phyloP scores from a whole-genome alignment of 768 basidiomycete genomes.

The Mycena vulgaris region DNA sequence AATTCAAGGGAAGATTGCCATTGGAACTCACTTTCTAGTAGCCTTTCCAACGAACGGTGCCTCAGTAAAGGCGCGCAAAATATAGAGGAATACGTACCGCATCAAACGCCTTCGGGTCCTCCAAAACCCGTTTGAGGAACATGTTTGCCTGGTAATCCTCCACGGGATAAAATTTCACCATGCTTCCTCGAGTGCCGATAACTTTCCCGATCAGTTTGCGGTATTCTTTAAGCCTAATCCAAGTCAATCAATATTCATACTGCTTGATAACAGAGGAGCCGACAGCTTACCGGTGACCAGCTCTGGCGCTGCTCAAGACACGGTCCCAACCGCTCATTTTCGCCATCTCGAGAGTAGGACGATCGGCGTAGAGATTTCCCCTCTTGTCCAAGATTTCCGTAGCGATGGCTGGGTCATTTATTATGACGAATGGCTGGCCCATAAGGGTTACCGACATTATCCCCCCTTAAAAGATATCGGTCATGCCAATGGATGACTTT shows the following conservation, averaged over 20 bases:
- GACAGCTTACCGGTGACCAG: slow-evolving; percentile 8
- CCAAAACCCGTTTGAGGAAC: slow-evolving; percentile 56
- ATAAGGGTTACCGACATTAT: slow-evolving; percentile 38
- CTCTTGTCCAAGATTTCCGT: slow-evolving; percentile 57
- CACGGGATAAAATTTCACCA: slow-evolving; percentile 56
- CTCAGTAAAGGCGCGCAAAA: slow-evolving; percentile 1
- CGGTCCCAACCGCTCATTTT: slow-evolving; percentile 40
- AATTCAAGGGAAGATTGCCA: slow-evolving; percentile 1
- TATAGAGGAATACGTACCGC: slow-evolving; percentile 24
- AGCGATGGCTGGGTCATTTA: slow-evolving; percentile 38
- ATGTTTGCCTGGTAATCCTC: slow-evolving; percentile 57
- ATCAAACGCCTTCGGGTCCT: slow-evolving; percentile 46
- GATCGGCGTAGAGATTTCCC: slow-evolving; percentile 58
- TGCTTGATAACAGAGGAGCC: not conserved
- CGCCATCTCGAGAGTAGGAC: slow-evolving; percentile 58
- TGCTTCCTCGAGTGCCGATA: slow-evolving; percentile 55
- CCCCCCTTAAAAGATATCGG: slow-evolving; percentile 13
- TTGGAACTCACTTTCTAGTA: slow-evolving; percentile 46
- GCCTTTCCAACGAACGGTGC: slow-evolving; percentile 7
- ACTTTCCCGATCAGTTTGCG: slow-evolving; percentile 59
- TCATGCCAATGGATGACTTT: not conserved
- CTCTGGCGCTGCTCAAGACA: slow-evolving; percentile 23
- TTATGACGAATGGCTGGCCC: slow-evolving; percentile 39
- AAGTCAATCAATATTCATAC: no score
- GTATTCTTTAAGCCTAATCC: slow-evolving; percentile 23